These are phyloP conservation scores for Heritiera fomes DNA, from an alignment of 345 rosid genomes.

Conservation along the genomic window DNA sequence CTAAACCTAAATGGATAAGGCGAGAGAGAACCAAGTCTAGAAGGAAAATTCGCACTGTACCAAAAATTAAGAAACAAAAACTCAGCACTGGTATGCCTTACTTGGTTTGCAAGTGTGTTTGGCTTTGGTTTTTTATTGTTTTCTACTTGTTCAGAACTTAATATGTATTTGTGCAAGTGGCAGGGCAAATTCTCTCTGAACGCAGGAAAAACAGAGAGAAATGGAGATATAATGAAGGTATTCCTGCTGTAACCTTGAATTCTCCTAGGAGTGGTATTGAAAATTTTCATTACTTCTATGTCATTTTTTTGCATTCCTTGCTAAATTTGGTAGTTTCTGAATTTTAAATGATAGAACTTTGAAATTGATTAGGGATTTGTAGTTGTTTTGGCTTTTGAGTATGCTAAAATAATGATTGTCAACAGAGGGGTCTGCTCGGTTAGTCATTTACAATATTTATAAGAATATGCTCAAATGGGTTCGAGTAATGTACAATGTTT, in stretches of 20 bases:
- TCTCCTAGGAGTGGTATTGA: neutral
- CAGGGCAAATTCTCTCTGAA: neutral
- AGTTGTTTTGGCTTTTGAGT: neutral
- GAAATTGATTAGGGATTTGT: neutral
- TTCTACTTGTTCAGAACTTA: neutral
- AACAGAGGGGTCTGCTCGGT: neutral
- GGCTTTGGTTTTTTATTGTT: neutral
- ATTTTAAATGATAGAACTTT: neutral
- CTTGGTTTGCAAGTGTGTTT: neutral
- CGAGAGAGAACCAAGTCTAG: neutral
- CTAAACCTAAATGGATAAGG: rapidly evolving
- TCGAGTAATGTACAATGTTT: no score
- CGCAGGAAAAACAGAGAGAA: neutral
- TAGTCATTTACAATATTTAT: neutral
- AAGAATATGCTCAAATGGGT: neutral
- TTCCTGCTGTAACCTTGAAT: neutral
- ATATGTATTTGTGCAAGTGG: neutral
- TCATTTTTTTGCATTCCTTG: neutral
- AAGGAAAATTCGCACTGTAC: neutral
- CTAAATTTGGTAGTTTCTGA: neutral
- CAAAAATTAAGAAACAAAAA: neutral
- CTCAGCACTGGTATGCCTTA: neutral
- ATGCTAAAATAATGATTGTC: no score
- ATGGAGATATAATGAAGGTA: neutral
- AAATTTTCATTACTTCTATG: neutral